Base-by-base conservation (phyloP, 176 grass and related monocot genomes). In the Zizania latifolia region DNA sequence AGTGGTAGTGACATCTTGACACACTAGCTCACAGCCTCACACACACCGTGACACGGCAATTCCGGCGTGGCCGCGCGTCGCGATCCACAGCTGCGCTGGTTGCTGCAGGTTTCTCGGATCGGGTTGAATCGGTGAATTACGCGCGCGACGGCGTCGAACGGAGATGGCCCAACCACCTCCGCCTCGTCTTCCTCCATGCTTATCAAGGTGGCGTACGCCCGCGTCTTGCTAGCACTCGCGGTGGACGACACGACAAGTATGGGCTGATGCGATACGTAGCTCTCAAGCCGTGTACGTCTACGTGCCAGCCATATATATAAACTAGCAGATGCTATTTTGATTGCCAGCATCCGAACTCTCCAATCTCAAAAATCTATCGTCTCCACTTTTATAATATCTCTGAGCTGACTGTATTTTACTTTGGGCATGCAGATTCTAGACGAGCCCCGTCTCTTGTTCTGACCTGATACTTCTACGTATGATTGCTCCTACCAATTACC, bases 151-250 rank as follows among this genome's bases (percentile, higher is more conserved):
- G 22, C 46, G 34, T 4, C 34, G 46, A 50, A 36, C 36, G 1
- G 19, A 41, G 76, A 58, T 38, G 60, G 30, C 9, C 31, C 76
- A 79, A 79, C 30, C 68, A 77, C 72, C 72, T 22, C 75, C 23
- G 46, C 75, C 58, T 6, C 65, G 46, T 72, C 46, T 29, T 66
- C 23, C 17, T 38, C 50, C 50, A 14, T 33, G 33, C 32, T 67
- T 48, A 21, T 58, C 78, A 17, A 36, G 31, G 57, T 48, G 72
- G 45, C 61, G 65, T 72, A 57, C 65, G 46, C 46, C 65, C 65
- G 46, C 46, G 13, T 82, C 73, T 59, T 38, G 19, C 27, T 10
- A 37, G 12, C 32, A 31, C 7, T n/a, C n/a, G 7, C 30, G 58
- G 65, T n/a, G 48, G 46, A 59, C 37, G 58, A 39, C 8, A 72